phyloP scores from a whole-genome alignment of 2,329 filamentous ascomycete species.

The Colletotrichum gigasporum region DNA sequence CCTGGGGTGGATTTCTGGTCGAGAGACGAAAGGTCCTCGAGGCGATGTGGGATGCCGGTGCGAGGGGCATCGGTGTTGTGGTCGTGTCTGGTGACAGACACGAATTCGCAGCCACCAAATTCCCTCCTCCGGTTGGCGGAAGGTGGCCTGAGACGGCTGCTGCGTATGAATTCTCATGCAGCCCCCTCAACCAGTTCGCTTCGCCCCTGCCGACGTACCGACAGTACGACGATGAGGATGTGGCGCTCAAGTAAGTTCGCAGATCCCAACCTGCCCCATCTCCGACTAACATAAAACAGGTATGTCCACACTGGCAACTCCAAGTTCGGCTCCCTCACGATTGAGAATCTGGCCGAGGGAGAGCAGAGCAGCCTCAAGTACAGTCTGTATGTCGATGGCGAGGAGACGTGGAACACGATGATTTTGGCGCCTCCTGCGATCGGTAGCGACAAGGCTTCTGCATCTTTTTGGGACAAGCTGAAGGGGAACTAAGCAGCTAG shows the following conservation, averaged over 20 bases:
- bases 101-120: conserved; percentile 91
- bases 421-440: conserved; percentile 57
- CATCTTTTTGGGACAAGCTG: conserved; percentile 59
- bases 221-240: conserved; percentile 83
- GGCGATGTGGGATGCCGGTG: conserved; percentile 90
- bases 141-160: conserved; percentile 71
- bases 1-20: conserved; percentile 90
- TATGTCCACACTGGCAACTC: conserved; percentile 87
- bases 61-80: conserved; percentile 79
- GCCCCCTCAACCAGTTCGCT: conserved; percentile 93
- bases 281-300: conserved; percentile 49
- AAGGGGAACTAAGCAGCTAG: conserved; percentile 33
- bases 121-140: conserved; percentile 69
- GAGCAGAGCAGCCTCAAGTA: conserved; percentile 82
- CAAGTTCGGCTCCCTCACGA: conserved; percentile 87
- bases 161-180: conserved; percentile 92
- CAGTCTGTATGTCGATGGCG: conserved; percentile 82
- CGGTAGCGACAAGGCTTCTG: conserved; percentile 40
- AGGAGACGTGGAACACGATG: conserved; percentile 77
- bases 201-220: conserved; percentile 84
- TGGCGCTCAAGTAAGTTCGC: conserved; percentile 81
- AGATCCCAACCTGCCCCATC: not conserved
- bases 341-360: conserved; percentile 71
- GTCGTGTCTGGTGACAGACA: conserved; percentile 93
- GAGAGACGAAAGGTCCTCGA: conserved; percentile 85